Base-by-base conservation (phyloP, 2,329 filamentous ascomycete species). In the Aspergillus sojae region DNA sequence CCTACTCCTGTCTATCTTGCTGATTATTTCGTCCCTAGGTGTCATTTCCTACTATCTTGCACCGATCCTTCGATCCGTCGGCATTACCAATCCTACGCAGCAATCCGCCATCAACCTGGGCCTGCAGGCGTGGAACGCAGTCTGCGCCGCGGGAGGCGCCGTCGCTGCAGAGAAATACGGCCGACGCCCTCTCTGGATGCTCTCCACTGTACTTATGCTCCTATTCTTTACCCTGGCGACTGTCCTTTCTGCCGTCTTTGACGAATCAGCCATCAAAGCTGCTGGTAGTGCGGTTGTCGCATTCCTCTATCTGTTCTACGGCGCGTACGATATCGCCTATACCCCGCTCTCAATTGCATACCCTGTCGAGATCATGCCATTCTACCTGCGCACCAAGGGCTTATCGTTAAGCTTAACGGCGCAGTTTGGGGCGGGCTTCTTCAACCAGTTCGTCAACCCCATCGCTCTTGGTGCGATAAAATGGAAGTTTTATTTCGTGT, bases 401-500 rank as follows among this genome's bases (percentile, higher is more conserved):
- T 66, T 76, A 43, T 71, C 75, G 32, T 64, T 74, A 28, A 66
- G 73, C 16, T 43, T 30, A 3, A 32, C 69, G 64, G 58, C 73
- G 58, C 69, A 73, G 72, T 68, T 69, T 2, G 57, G 71, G 4
- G 72, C 70, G 5, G 68, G 74, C 70, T 72, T 69, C 52, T 80
- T 81, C 68, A 81, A 81, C 66, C 74, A 76, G 60, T 81, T 78
- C 58, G 79, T 78, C 43, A 81, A 81, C 63, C 80, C 80, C 0
- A 76, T 82, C 5, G 79, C 77, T 0, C 74, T 82, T 58, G 64
- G 71, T 1, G 71, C 64, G 0, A 76, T 82, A 12, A 70, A 65
- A 0, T 82, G 79, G 78, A 78, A 73, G 55, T 81, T 81, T 10
- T 46, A 46, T 23, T 21, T 23, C 1, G 43, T 46, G n/a, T 46